phyloP scores from a whole-genome alignment of 1,284 basidiomycete genomes.

The Golubevia pallescens region DNA sequence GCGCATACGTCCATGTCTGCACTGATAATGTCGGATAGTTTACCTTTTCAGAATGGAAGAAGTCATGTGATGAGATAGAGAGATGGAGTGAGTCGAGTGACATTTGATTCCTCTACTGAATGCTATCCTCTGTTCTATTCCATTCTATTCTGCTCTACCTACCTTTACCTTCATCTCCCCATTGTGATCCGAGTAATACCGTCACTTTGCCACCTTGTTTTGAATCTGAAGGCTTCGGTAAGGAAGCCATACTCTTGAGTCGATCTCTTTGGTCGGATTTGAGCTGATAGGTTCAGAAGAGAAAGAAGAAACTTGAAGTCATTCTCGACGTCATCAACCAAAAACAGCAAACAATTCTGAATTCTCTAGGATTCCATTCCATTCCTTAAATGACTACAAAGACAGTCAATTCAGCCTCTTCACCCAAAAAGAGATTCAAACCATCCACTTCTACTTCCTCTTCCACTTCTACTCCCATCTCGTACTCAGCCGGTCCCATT shows the following conservation, averaged over 20 bases:
- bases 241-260: conserved; percentile 47
- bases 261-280: background rate
- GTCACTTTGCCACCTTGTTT: conserved; percentile 50
- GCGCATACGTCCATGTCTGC: conserved; percentile 91
- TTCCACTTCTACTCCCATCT: background rate
- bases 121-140: background rate
- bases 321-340: too few relatives aligned
- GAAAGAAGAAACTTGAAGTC: conserved; percentile 12
- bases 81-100: background rate
- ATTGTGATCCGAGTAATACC: conserved; percentile 60
- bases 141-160: conserved; percentile 2
- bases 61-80: background rate
- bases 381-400: too few relatives aligned
- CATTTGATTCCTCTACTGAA: conserved; percentile 6
- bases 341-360: too few relatives aligned
- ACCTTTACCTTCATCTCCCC: conserved; percentile 64
- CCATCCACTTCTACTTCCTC: background rate
- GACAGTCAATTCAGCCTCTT: background rate
- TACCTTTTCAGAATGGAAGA: conserved; percentile 24
- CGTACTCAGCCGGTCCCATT: background rate
- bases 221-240: conserved; percentile 55
- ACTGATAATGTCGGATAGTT: conserved; percentile 59
- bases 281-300: background rate
- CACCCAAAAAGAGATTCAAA: background rate
- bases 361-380: too few relatives aligned